phyloP scores from a whole-genome alignment of 225 moss, liverwort and hornwort genomes.

The Sphagnum tenellum region DNA sequence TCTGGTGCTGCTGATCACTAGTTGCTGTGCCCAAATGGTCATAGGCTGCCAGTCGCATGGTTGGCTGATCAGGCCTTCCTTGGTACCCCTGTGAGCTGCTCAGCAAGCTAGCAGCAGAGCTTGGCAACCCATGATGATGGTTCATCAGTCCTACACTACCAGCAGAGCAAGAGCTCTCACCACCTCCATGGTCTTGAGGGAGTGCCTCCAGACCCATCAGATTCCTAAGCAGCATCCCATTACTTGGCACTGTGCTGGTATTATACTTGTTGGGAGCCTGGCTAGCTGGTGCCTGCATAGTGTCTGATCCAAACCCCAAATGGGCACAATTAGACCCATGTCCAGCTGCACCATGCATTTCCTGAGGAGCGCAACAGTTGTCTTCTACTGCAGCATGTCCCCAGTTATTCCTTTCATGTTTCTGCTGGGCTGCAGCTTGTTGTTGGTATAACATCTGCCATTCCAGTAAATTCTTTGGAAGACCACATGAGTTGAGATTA shows the following conservation, averaged over 20 bases:
- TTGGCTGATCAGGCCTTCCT: too few species aligned
- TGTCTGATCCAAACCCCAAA: conserved; percentile 20
- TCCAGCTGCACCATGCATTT: neutral
- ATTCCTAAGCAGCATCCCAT: conserved; percentile 67
- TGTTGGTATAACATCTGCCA: conserved; percentile 97
- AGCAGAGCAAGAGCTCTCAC: conserved; percentile 50
- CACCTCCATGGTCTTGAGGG: conserved; percentile 28
- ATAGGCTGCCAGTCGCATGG: conserved; percentile 9
- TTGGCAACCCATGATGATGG: conserved; percentile 29
- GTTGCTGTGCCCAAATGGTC: conserved; percentile 1
- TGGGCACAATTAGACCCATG: conserved; percentile 16
- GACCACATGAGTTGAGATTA: conserved; percentile 23
- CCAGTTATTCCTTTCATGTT: conserved; percentile 32
- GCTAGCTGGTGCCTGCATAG: conserved; percentile 35
- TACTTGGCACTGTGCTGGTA: conserved; percentile 18
- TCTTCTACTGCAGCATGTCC: conserved; percentile 20
- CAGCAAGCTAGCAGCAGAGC: conserved; percentile 37
- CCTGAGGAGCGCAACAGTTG: neutral
- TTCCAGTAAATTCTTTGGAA: conserved; percentile 73
- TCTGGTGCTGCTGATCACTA: conserved; percentile 7
- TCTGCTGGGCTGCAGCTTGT: conserved; percentile 27
- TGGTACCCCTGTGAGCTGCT: conserved; percentile 36
- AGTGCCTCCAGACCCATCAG: conserved; percentile 72
- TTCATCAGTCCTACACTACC: conserved; percentile 27
- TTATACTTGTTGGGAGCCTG: conserved; percentile 9